Evolutionary conservation across 805 yeast species (phyloP).

Genomic region (Candida stauntonica): DNA sequence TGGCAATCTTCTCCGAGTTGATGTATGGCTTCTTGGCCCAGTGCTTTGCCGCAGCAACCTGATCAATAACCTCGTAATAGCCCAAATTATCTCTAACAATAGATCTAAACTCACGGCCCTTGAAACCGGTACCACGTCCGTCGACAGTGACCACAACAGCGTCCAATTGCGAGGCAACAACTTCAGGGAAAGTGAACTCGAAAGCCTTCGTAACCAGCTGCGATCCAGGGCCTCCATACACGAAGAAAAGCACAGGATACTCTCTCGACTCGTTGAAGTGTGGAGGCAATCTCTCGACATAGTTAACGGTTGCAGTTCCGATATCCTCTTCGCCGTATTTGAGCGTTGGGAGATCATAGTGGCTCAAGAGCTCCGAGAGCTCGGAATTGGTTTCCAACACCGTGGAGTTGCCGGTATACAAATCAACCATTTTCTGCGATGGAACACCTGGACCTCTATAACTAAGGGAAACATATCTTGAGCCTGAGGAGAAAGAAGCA

Average conservation of each 20-base stretch:
- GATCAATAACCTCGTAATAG: conserved; percentile 77
- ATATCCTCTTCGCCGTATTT: conserved; percentile 50
- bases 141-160: conserved; percentile 93
- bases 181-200: conserved; percentile 62
- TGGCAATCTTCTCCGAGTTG: conserved; percentile 63
- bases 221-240: conserved; percentile 95
- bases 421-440: conserved; percentile 63
- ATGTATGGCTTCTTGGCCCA: conserved; percentile 66
- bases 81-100: conserved; percentile 82
- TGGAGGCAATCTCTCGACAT: conserved; percentile 73
- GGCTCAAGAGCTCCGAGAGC: conserved; percentile 33
- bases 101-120: conserved; percentile 73
- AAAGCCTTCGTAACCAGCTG: conserved; percentile 70
- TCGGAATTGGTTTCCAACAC: conserved; percentile 38
- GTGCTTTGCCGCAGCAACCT: conserved; percentile 73
- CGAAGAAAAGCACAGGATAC: conserved; percentile 85
- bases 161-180: conserved; percentile 69
- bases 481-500: conserved; percentile 76
- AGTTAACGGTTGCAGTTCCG: conserved; percentile 49
- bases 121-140: conserved; percentile 94
- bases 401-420: conserved; percentile 34
- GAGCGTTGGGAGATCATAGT: conserved; percentile 55
- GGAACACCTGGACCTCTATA: conserved; percentile 82
- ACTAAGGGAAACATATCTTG: conserved; percentile 63
- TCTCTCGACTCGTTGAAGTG: conserved; percentile 48